phyloP scores from a whole-genome alignment of 352 stramenopile species.

The Pythium apleroticum region DNA sequence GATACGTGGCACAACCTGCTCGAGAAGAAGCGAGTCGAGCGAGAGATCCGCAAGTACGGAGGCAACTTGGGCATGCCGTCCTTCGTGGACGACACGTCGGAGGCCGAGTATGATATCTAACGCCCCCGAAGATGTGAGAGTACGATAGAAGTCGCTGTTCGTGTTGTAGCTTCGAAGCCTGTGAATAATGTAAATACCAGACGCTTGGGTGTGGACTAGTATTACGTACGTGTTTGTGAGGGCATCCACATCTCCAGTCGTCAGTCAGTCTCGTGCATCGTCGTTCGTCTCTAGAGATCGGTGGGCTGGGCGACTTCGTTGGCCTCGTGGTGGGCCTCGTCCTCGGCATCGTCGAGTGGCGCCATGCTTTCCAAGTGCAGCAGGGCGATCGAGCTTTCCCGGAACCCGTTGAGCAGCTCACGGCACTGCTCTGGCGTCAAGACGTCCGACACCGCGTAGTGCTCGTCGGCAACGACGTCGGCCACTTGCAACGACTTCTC shows the following conservation, averaged over 20 bases:
- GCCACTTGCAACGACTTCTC: slow-evolving; percentile 77
- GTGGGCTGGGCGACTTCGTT: slow-evolving; percentile 1
- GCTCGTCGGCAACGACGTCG: slow-evolving; percentile 75
- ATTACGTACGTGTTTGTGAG: not conserved
- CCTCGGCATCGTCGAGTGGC: slow-evolving; percentile 20
- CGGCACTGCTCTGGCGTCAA: slow-evolving; percentile 64
- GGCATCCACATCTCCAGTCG: not conserved
- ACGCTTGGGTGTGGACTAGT: not conserved
- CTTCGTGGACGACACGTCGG: slow-evolving; percentile 24
- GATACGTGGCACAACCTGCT: slow-evolving; percentile 41
- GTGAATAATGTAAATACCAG: not conserved
- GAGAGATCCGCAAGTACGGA: slow-evolving; percentile 34
- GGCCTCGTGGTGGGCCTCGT: slow-evolving; percentile 1
- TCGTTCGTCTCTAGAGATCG: slow-evolving; percentile 5
- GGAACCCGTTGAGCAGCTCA: slow-evolving; percentile 64
- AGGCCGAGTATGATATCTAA: slow-evolving; percentile 19
- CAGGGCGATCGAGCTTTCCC: slow-evolving; percentile 67
- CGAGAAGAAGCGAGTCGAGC: slow-evolving; percentile 40
- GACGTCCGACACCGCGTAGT: slow-evolving; percentile 64
- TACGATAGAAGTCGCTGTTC: not conserved
- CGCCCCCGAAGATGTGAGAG: not conserved
- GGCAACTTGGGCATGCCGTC: slow-evolving; percentile 27
- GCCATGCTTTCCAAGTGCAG: slow-evolving; percentile 43
- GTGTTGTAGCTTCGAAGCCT: not conserved
- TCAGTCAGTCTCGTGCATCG: not conserved